A percentile compares a stretch with the other conserved stretches of the same genome.
Conservation (phyloP, 345 rosid species). For the Pugionium cornutum region DNA sequence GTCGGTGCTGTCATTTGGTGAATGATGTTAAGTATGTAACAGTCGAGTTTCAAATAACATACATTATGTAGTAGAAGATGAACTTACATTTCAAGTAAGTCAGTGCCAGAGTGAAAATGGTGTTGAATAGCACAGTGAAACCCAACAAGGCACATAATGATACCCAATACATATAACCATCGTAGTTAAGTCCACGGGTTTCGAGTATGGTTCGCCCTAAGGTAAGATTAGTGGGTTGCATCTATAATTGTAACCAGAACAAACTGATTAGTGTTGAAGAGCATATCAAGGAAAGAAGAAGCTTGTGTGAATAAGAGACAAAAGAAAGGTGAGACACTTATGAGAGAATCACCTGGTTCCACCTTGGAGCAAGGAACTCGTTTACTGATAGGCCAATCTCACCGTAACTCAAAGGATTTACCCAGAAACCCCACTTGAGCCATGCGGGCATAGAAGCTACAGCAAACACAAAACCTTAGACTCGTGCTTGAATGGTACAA, state of each 20-base stretch:
- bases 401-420: slow-evolving; percentile 77
- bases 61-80: slow-evolving; percentile 15
- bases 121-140: slow-evolving; percentile 54
- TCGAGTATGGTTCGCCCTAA: slow-evolving; percentile 52
- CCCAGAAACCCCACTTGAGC: slow-evolving; percentile 94
- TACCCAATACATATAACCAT: slow-evolving; percentile 72
- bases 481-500: slow-evolving; percentile 4
- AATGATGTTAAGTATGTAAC: background rate
- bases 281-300: slow-evolving; percentile 20
- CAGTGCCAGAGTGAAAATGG: slow-evolving; percentile 50
- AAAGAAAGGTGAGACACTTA: background rate
- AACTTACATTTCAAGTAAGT: slow-evolving; percentile 53
- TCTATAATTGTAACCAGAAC: slow-evolving; percentile 17
- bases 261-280: slow-evolving; percentile 8
- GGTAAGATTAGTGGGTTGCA: slow-evolving; percentile 30
- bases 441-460: slow-evolving; percentile 80
- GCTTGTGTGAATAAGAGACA: slow-evolving; percentile 6
- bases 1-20: slow-evolving; percentile 59
- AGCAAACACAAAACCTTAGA: slow-evolving; percentile 12
- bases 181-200: slow-evolving; percentile 47
- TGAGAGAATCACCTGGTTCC: slow-evolving; percentile 48
- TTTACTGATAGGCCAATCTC: slow-evolving; percentile 67
- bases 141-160: slow-evolving; percentile 59
- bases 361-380: slow-evolving; percentile 68
- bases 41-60: background rate